Evolutionary conservation across 805 yeast genomes (phyloP), one percentile per base, ranked within the genome.

Genomic region (Metschnikowia borealis): DNA sequence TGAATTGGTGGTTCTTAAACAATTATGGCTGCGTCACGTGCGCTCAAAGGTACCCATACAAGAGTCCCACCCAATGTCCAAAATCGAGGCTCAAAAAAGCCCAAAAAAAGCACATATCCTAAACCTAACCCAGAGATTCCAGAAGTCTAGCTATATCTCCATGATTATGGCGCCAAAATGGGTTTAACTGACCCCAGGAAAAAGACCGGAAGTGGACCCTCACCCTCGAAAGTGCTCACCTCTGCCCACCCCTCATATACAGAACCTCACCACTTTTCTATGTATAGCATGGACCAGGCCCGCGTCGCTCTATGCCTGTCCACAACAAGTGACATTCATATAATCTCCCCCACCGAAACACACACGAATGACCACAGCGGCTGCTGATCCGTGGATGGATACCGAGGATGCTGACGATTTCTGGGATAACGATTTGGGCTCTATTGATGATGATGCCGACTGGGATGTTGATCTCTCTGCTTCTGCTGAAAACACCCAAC

Each of bases 361-460:
- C 45, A 42, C 38, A 32, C 6, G 26, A 32, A 42, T 42, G 45
- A 34, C 32, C 21, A n/a, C 46, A 40, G 46, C 38, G 21, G 39
- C 46, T 18, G 34, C 40, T 13, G 46, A 44, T 17, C 39, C 35
- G 40, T 44, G 46, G 46, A 26, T 23, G 21, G 46, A 44, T 7
- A 47, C 50, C 18, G 51, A 49, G 18, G 53, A 49, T 39, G 55
- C 55, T 13, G 55, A 49, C 34, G 55, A 52, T 34, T 49, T 52
- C 44, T 49, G 55, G 55, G 53, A 47, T 35, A 52, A 52, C 8
- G 52, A 52, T 32, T 33, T 52, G 44, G 50, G 51, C n/a, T 49
- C 41, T 31, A 39, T 52, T 31, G 44, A 52, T 23, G 55, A 49
- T 21, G 36, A 41, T 26, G 36, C 34, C 11, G 20, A 15, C 45